Conservation (phyloP, 2,329 filamentous ascomycete species). For the Fusarium illudens region DNA sequence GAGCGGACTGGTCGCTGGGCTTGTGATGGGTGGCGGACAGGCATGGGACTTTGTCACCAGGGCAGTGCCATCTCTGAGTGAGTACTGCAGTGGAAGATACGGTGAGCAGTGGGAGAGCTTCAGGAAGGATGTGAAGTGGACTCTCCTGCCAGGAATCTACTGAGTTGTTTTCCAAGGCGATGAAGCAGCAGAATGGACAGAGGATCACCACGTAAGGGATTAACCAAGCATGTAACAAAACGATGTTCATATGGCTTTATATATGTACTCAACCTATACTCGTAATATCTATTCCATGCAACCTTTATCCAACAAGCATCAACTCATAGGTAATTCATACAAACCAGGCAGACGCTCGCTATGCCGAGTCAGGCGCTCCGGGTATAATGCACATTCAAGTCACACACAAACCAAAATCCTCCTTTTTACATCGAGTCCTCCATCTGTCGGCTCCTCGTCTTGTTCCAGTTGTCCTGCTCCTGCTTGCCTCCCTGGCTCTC, state of each 20-base stretch:
- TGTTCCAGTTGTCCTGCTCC: slow-evolving; percentile 72
- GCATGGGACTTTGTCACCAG: slow-evolving; percentile 44
- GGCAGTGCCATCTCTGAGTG: slow-evolving; percentile 46
- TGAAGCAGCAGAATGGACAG: not conserved
- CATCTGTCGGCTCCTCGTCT: slow-evolving; percentile 72
- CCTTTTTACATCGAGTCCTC: slow-evolving; percentile 68
- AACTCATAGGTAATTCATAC: slow-evolving; percentile 31
- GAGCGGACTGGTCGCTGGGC: slow-evolving; percentile 48
- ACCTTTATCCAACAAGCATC: slow-evolving; percentile 18
- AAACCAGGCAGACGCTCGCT: slow-evolving; percentile 42
- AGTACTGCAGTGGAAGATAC: slow-evolving; percentile 50
- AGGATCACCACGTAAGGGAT: not conserved
- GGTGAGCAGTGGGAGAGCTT: slow-evolving; percentile 51
- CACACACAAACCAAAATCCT: slow-evolving; percentile 10
- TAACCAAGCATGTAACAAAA: not conserved
- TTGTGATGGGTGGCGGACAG: slow-evolving; percentile 43
- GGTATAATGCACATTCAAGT: slow-evolving; percentile 42
- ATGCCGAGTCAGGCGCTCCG: slow-evolving; percentile 40
- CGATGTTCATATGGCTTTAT: slow-evolving; percentile 9
- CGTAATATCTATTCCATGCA: slow-evolving; percentile 13
- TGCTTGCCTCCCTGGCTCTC: slow-evolving; percentile 70
- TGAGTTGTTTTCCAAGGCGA: slow-evolving; percentile 19
- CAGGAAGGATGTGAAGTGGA: slow-evolving; percentile 49
- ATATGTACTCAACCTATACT: slow-evolving; percentile 14
- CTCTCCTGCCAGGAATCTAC: slow-evolving; percentile 50